These are phyloP conservation scores for Lepidium didymum DNA, from an alignment of 345 rosid species.

Conservation along the genomic window DNA sequence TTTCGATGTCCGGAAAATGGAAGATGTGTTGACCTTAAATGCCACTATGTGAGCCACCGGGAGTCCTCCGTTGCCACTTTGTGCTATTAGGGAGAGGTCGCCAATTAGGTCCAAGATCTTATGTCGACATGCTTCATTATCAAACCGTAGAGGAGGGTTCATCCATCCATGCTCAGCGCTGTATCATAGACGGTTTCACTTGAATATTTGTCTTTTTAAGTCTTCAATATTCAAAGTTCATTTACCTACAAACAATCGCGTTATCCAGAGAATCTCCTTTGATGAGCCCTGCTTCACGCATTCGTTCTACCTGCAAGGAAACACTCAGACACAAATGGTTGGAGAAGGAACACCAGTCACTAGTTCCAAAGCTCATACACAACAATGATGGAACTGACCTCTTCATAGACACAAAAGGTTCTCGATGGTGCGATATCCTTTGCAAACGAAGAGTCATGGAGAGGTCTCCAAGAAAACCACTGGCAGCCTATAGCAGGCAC, in stretches of 20 bases:
- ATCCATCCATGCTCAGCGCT: constrained; percentile 79
- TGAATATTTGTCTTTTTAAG: neutral
- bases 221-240: constrained; percentile 3
- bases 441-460: constrained; percentile 37
- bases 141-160: constrained; percentile 68
- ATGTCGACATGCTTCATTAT: constrained; percentile 79
- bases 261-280: constrained; percentile 83
- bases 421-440: constrained; percentile 60
- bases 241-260: constrained; percentile 83
- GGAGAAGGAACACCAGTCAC: neutral
- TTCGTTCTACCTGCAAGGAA: constrained; percentile 57
- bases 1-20: neutral
- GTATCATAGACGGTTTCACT: neutral
- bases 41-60: constrained; percentile 71
- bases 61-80: constrained; percentile 70
- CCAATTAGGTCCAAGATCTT: constrained; percentile 85
- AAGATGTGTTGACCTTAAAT: constrained; percentile 44
- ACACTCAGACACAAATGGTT: neutral
- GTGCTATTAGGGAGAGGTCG: constrained; percentile 70
- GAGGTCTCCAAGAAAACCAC: constrained; percentile 63
- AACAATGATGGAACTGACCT: constrained; percentile 38
- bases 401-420: constrained; percentile 79
- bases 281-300: constrained; percentile 66
- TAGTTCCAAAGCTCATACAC: neutral
- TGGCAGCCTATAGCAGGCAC: constrained; percentile 69